Evolutionary conservation across 2,329 filamentous ascomycete genomes (phyloP).

Genomic region (Claviceps humidiphila): DNA sequence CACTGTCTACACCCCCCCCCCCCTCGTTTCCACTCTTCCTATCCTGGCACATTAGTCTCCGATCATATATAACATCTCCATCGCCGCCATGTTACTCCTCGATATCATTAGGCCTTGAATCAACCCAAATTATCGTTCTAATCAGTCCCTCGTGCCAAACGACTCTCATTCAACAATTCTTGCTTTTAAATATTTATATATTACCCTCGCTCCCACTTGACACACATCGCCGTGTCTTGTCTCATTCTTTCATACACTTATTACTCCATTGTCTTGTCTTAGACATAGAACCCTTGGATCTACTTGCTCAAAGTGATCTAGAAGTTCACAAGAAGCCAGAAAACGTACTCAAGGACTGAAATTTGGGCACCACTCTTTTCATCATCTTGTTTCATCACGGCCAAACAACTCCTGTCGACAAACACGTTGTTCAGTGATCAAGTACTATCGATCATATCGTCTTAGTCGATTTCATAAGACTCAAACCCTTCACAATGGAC

Average conservation of each 20-base stretch:
- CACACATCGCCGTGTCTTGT: background rate
- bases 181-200: background rate
- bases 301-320: background rate
- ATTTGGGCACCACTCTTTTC: background rate
- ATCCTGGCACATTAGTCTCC: constrained; percentile 7
- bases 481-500: constrained; percentile 32
- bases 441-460: background rate
- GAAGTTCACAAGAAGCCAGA: too few species aligned
- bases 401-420: background rate
- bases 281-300: background rate
- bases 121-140: background rate
- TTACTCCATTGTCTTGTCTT: background rate
- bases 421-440: background rate
- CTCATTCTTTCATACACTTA: background rate
- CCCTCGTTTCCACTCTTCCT: background rate
- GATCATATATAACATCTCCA: constrained; percentile 9
- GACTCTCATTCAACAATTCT: background rate
- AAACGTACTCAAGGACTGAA: too few species aligned
- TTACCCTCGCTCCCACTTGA: background rate
- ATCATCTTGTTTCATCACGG: background rate
- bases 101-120: constrained; percentile 3
- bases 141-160: constrained; percentile 1
- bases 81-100: constrained; percentile 4
- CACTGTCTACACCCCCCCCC: background rate
- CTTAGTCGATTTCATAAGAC: too few species aligned